phyloP scores from a whole-genome alignment of 352 stramenopile genomes.

The Pythium guiyangense region DNA sequence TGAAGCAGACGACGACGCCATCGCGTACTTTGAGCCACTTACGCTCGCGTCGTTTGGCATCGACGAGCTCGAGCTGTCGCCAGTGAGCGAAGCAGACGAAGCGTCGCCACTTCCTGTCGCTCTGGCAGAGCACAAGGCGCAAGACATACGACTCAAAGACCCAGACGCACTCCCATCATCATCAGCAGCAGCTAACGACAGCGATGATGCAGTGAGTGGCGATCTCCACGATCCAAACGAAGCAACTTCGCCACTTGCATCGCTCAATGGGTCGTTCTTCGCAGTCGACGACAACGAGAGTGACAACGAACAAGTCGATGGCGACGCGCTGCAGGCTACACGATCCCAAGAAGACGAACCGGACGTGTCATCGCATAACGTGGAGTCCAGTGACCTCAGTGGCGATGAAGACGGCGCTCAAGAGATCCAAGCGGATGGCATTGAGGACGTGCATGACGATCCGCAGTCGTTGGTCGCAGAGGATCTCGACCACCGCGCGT shows the following conservation, averaged over 20 bases:
- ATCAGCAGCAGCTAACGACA: too few species aligned
- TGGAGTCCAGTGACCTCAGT: not conserved
- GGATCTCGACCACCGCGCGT: too few species aligned
- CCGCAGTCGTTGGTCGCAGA: too few species aligned
- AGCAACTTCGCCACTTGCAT: not conserved
- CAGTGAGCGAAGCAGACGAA: slow-evolving; percentile 8
- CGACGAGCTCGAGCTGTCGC: slow-evolving; percentile 37
- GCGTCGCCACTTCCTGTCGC: not conserved
- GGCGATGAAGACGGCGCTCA: not conserved
- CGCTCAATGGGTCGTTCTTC: not conserved
- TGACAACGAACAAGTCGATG: not conserved
- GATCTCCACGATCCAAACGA: not conserved
- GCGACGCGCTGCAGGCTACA: not conserved
- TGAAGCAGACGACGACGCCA: not conserved
- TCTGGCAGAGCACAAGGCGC: not conserved
- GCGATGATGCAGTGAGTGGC: too few species aligned
- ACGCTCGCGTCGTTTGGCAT: slow-evolving; percentile 43
- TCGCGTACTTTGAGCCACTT: slow-evolving; percentile 24
- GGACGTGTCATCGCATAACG: not conserved
- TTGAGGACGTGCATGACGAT: too few species aligned
- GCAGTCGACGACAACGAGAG: not conserved
- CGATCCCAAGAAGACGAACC: not conserved
- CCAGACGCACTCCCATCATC: too few species aligned
- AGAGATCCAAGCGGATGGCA: too few species aligned
- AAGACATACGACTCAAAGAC: too few species aligned